Base-by-base conservation (phyloP, 2,329 filamentous ascomycete genomes). In the Pyrenochaeta sp. region DNA sequence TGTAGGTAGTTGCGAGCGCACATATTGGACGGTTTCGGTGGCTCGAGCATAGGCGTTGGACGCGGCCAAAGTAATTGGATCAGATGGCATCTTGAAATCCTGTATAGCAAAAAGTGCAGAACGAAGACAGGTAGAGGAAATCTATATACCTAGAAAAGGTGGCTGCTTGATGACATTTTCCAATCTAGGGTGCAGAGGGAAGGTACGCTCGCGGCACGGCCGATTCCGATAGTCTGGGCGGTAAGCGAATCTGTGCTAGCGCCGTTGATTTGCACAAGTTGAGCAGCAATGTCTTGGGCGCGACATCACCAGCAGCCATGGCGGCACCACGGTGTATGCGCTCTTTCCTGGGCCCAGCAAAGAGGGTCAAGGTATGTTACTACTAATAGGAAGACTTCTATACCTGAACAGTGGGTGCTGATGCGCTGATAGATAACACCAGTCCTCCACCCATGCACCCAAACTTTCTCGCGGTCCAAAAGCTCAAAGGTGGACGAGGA, bases 1-100 rank as follows among this genome's bases (percentile, higher is more conserved):
- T 35, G 72, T 67, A 14, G 85, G 84, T n/a, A 88, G 69, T 41
- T 75, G 75, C 18, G 75, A 68, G 44, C 77, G 79, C 18, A 88
- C 71, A 61, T 81, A 83, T 14, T 74, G 64, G 47, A 78, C 78
- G 1, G 85, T 83, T 61, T 85, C 83, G 37, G 68, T 74, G 7
- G 80, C 81, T 14, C 75, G 75, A 50, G 75, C 62, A 64, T 77
- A 82, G n/a, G 74, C 69, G 37, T 54, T 73, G 1, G 69, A 64
- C 17, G 66, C 56, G n/a, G 71, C 56, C 49, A 71, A 67, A 36
- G 49, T 44, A 43, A 68, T 67, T 57, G 64, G 62, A 30, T 37
- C 64, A 15, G 42, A 60, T 5, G 61, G 61, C 63, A 64, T 66
- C 0, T 44, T 56, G 53, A 39, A 35, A 27, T 18, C 30, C n/a